Base-by-base conservation (phyloP, 2,329 filamentous ascomycete species). In the Colletotrichum paranaense region DNA sequence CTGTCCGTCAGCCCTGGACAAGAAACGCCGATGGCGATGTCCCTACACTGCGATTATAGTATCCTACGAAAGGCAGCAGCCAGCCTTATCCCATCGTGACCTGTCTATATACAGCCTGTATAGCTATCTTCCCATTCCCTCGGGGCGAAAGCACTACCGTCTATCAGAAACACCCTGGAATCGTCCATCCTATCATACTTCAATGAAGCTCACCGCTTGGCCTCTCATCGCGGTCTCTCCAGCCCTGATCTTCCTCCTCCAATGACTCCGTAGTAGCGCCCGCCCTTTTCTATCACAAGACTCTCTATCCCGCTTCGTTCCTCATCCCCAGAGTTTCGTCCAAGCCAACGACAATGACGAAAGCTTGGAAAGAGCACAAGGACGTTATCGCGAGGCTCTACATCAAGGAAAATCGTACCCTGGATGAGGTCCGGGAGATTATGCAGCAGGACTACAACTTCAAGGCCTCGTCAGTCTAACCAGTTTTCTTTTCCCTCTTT, bases 381-480 rank as follows among this genome's bases (percentile, higher is more conserved):
- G 67, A 75, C 1, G 75, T 73, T 32, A 87, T 88, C 71, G 78
- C 81, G 49, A 75, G 74, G 28, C 76, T 86, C 32, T 88, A 88
- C 77, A 84, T 83, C 63, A 75, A 79, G 4, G 79, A 84, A 22
- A 80, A 80, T 46, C 79, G 76, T 65, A 85, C 84, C 6, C 80
- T 87, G 38, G 77, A 83, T 7, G 81, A 84, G 24, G 85, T 87
- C 52, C 81, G 78, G 76, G 68, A 74, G 16, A 79, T 84, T 56
- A 86, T 87, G 85, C 76, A 79, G 68, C 64, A 79, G 67, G 59
- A 80, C 74, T 78, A 86, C 71, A 77, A 79, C 63, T 84, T 88
- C 78, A 78, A 82, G 52, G 84, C 86, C 49, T 86, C 81, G 82
- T 83, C 75, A 78, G 83, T 80, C 74, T 57, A 71, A 53, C 16